A percentile compares a stretch with the other conserved stretches of the same genome.
phyloP scores from a whole-genome alignment of 257 asterid genomes.

The Solanum rostratum region DNA sequence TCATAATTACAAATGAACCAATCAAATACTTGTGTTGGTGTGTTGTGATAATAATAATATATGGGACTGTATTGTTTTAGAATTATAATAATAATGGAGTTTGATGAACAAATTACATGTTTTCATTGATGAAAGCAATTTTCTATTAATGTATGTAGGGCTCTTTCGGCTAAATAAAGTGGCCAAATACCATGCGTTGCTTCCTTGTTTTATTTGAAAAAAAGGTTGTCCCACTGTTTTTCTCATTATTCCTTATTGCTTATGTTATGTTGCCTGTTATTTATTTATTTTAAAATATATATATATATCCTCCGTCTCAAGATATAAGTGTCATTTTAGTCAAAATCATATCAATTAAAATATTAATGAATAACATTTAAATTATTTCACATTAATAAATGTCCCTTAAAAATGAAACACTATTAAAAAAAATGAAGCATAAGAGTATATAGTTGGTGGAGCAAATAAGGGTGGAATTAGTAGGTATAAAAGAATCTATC shows the following conservation, averaged over 20 bases:
- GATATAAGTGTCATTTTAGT: not conserved
- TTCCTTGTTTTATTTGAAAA: not conserved
- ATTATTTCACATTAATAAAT: not conserved
- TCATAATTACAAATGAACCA: not conserved
- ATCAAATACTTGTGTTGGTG: not conserved
- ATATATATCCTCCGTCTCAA: not conserved
- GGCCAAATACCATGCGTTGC: not conserved
- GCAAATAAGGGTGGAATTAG: not conserved
- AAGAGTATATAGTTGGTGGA: not conserved
- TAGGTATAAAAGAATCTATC: no score
- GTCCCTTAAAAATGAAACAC: not conserved
- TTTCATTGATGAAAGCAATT: not conserved
- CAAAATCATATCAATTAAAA: not conserved
- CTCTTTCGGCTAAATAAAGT: not conserved
- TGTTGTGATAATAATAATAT: not conserved
- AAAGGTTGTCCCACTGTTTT: not conserved
- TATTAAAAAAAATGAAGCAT: no score
- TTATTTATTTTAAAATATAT: no score
- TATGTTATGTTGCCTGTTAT: not conserved
- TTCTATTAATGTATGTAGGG: not conserved
- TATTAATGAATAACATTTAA: not conserved
- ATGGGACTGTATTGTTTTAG: not conserved
- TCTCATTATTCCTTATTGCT: not conserved
- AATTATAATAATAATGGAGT: not conserved
- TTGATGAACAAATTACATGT: not conserved